Evolutionary conservation across 805 yeast species (phyloP).

Genomic region (Scheffersomyces coipomensis): DNA sequence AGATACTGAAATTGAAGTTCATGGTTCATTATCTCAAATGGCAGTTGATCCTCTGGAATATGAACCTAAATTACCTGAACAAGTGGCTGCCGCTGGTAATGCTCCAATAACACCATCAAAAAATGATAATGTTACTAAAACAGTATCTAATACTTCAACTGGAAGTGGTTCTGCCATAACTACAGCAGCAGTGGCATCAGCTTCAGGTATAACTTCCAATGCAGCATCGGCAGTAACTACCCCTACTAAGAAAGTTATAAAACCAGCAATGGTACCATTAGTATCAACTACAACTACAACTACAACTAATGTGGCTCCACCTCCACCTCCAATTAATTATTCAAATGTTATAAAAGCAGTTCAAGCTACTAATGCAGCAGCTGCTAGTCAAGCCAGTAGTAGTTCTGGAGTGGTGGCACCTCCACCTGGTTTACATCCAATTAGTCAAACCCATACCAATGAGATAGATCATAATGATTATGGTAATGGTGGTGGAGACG

Average conservation of each 20-base stretch:
- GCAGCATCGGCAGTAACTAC: conserved; percentile 8
- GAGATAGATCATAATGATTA: conserved; percentile 12
- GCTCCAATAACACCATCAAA: conserved; percentile 6
- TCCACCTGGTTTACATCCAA: conserved; percentile 2
- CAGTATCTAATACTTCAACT: neutral
- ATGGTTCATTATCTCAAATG: conserved; percentile 19
- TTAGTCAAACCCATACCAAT: neutral
- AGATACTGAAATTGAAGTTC: conserved; percentile 21
- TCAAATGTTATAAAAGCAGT: conserved; percentile 24
- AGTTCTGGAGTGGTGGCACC: conserved; percentile 4
- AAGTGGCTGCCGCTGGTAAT: conserved; percentile 8
- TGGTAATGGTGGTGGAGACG: no score
- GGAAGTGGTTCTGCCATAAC: neutral
- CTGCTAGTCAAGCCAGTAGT: no score
- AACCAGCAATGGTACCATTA: conserved; percentile 10
- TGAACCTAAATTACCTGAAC: conserved; percentile 8
- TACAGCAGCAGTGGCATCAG: neutral
- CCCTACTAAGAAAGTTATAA: conserved; percentile 4
- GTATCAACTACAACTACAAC: conserved; percentile 10
- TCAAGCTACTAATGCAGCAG: conserved; percentile 9
- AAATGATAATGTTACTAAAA: neutral
- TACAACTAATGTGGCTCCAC: conserved; percentile 7
- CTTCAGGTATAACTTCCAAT: no score
- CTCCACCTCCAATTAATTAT: conserved; percentile 21
- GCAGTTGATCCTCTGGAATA: conserved; percentile 16